Evolutionary conservation across 257 asterid genomes (phyloP).

Genomic region (Solanum verrucosum): DNA sequence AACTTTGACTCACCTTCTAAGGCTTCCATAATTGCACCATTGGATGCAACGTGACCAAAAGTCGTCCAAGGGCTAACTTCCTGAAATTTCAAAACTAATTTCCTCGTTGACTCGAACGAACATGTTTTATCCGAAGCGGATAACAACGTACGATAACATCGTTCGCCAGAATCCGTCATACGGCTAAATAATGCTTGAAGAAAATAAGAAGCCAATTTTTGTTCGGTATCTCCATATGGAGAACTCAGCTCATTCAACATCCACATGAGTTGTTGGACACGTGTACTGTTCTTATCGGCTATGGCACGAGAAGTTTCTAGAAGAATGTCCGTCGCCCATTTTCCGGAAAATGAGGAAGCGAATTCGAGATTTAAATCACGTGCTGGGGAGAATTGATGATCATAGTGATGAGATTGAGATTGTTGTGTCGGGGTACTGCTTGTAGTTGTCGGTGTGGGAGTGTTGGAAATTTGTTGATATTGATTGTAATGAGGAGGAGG

Average conservation of each 20-base stretch:
- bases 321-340: slow-evolving; percentile 76
- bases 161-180: slow-evolving; percentile 76
- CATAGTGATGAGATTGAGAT: slow-evolving; percentile 9
- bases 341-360: slow-evolving; percentile 33
- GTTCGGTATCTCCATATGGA: slow-evolving; percentile 81
- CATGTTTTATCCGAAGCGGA: slow-evolving; percentile 54
- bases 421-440: slow-evolving; percentile 28
- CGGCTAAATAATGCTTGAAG: slow-evolving; percentile 76
- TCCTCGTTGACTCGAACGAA: slow-evolving; percentile 74
- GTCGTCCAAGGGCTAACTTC: slow-evolving; percentile 94
- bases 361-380: slow-evolving; percentile 48
- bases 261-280: slow-evolving; percentile 90
- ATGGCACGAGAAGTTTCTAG: slow-evolving; percentile 69
- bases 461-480: slow-evolving; percentile 17
- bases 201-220: slow-evolving; percentile 74
- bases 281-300: slow-evolving; percentile 41
- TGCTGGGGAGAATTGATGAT: slow-evolving; percentile 30
- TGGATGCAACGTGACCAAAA: slow-evolving; percentile 87
- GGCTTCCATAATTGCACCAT: slow-evolving; percentile 93
- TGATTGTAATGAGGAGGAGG: slow-evolving; percentile 5
- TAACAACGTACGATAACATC: slow-evolving; percentile 31
- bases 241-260: slow-evolving; percentile 90
- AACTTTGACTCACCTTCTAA: slow-evolving; percentile 66
- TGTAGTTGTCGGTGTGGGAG: slow-evolving; percentile 44
- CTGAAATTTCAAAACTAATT: slow-evolving; percentile 65